Base-by-base conservation (phyloP, 108 stramenopile genomes). In the Pseudonitzschia multistriata region DNA sequence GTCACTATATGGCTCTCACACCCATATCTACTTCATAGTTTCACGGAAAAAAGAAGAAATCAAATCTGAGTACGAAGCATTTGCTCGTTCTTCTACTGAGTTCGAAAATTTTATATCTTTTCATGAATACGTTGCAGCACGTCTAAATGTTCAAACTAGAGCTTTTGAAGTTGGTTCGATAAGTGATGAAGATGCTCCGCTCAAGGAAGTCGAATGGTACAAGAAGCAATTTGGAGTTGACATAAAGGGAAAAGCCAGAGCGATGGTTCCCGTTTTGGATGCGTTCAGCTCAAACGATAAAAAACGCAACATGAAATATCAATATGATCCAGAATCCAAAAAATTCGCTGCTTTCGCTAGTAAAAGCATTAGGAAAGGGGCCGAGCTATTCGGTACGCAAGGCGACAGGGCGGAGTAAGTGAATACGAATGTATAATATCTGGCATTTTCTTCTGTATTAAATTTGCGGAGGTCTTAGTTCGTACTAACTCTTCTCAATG, bases 241-340 rank as follows among this genome's bases (percentile, higher is more conserved):
- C 30, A 64, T 77, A 19, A 49, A 72, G 22, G 66, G 71, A 62
- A 78, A 78, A 25, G 81, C 81, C 11, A 49, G 70, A 28, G 81
- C 85, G 40, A 66, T 90, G 89, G 77, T 80, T 49, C 89, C 89
- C 0, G 80, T 90, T 28, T 67, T 90, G 29, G 89, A 90, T 49
- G 73, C 82, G 75, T 84, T 82, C 74, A 77, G 86, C 75, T 82
- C 81, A 25, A 15, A 66, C 42, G 87, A 90, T 61, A 79, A 81
- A 22, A 70, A 82, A 37, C 79, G 83, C n/a, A 88, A 88, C 70
- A 82, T 81, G 0, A 40, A 57, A 17, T 87, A 81, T 76, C 70
- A 68, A n/a, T 88, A 86, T 62, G 67, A 83, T 35, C 24, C 73
- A 11, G 63, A 67, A 77, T 70, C 0, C 49, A 76, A 77, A 36